These are phyloP conservation scores for Spathaspora passalidarum DNA, from an alignment of 805 yeast genomes.

Conservation along the genomic window DNA sequence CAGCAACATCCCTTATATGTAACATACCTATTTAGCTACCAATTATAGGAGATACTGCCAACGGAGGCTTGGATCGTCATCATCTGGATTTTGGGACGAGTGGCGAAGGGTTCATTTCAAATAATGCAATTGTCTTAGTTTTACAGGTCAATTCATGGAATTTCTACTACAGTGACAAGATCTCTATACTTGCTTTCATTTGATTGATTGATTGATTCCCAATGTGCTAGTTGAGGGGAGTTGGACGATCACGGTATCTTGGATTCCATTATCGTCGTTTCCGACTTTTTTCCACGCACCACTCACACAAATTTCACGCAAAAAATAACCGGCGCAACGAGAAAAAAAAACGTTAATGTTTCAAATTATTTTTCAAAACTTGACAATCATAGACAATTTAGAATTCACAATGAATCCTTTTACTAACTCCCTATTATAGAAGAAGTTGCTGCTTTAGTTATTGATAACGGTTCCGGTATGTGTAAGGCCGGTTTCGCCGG, in stretches of 20 bases:
- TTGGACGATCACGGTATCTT: not conserved
- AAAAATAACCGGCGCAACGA: not conserved
- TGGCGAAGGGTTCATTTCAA: not conserved
- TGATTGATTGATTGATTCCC: not conserved
- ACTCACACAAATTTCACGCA: not conserved
- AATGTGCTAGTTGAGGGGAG: not conserved
- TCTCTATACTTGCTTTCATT: not conserved
- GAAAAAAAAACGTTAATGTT: not conserved
- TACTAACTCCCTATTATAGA: slow-evolving; percentile 27
- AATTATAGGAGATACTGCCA: no score
- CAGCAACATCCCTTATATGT: not conserved
- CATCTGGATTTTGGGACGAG: not conserved
- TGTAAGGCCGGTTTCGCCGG: slow-evolving; percentile 99
- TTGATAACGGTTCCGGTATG: slow-evolving; percentile 99
- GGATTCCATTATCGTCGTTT: not conserved
- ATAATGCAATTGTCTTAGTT: not conserved
- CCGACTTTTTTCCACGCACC: not conserved
- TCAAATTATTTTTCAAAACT: not conserved
- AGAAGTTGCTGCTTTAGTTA: slow-evolving; percentile 67
- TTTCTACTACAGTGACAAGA: not conserved
- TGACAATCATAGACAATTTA: not conserved
- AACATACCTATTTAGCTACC: not conserved
- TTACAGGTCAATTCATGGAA: not conserved
- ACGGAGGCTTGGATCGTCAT: no score
- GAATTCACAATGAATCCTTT: not conserved